These are phyloP conservation scores for Betula pendula DNA, from an alignment of 306 rosid genomes.

Conservation along the genomic window DNA sequence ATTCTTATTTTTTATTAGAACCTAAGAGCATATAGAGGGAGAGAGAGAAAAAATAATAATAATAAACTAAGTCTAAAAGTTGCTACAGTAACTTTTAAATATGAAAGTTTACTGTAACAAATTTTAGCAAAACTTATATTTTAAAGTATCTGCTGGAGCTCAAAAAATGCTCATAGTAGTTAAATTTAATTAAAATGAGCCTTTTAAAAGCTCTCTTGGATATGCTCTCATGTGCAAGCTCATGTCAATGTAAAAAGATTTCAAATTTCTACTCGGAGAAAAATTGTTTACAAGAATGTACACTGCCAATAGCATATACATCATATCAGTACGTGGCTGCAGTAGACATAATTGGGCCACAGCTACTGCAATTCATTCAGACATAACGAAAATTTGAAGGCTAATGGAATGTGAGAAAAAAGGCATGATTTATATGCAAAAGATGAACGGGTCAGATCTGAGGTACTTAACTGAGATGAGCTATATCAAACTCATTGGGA, in stretches of 20 bases:
- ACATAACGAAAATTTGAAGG: not conserved
- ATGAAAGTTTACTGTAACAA: no score
- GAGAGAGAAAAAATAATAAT: no score
- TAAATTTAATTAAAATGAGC: no score
- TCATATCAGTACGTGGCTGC: not conserved
- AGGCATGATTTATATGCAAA: not conserved
- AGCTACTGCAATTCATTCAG: not conserved
- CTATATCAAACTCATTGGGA: conserved; percentile 32
- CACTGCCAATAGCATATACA: not conserved
- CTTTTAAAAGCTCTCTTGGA: no score
- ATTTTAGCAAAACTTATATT: no score
- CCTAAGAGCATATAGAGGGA: no score
- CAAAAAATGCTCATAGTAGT: no score
- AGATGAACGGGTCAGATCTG: not conserved
- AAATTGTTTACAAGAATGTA: not conserved
- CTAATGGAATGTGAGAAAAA: not conserved
- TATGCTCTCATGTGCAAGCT: no score
- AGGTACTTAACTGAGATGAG: conserved; percentile 46
- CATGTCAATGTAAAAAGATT: not conserved
- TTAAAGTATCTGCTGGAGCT: no score
- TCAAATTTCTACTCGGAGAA: not conserved
- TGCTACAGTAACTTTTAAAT: no score
- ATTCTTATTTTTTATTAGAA: no score
- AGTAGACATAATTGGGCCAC: not conserved
- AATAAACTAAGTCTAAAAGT: no score